A percentile compares a stretch with the other conserved stretches of the same genome.
Evolutionary conservation across 441 rosid genomes (phyloP).

Genomic region (Gossypium aridum): DNA sequence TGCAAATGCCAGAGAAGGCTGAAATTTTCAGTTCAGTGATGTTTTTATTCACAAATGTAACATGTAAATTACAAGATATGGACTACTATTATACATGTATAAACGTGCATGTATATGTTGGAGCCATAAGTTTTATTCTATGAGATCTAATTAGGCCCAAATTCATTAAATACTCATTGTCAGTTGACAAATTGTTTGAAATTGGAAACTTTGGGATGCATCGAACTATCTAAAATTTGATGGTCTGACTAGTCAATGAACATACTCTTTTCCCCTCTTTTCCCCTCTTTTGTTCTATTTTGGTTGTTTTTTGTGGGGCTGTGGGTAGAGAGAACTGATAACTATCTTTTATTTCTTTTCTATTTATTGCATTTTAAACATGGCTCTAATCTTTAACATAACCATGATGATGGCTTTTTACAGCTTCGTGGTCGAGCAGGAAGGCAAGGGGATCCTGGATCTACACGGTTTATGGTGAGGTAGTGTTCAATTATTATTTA

Average conservation of each 20-base stretch:
- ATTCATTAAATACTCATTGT: neutral
- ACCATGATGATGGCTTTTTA: constrained; percentile 9
- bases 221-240: neutral
- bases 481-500: constrained; percentile 27
- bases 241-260: neutral
- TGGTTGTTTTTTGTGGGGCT: neutral
- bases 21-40: neutral
- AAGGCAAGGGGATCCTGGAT: constrained; percentile 98
- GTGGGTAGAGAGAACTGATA: neutral
- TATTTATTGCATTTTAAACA: neutral
- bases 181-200: neutral
- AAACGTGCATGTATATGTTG: neutral
- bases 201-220: neutral
- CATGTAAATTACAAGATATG: neutral
- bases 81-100: neutral
- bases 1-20: neutral
- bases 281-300: neutral
- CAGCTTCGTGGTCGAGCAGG: constrained; percentile 99
- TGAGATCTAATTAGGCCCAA: neutral
- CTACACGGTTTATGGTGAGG: constrained; percentile 98
- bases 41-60: neutral
- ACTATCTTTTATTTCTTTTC: neutral
- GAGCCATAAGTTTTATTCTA: neutral
- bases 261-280: neutral
- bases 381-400: constrained; percentile 9